Evolutionary conservation across 2,329 filamentous ascomycete genomes (phyloP).

Genomic region (Helminthosporium solani): DNA sequence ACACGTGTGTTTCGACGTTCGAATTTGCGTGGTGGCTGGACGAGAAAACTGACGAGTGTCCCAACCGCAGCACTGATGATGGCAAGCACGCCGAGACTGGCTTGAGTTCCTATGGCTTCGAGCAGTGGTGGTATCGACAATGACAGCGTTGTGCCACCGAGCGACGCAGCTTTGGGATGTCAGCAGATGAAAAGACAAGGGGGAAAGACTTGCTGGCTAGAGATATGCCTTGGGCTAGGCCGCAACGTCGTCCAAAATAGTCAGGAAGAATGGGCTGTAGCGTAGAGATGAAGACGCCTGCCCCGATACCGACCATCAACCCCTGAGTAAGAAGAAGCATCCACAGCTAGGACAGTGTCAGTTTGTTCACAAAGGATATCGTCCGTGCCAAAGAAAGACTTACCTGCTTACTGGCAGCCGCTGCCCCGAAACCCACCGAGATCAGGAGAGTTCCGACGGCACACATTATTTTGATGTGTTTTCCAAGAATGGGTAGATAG

Average conservation of each 20-base stretch:
- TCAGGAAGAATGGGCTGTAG: slow-evolving; percentile 51
- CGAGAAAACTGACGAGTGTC: slow-evolving; percentile 38
- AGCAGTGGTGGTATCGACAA: slow-evolving; percentile 43
- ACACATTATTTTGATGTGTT: slow-evolving; percentile 17
- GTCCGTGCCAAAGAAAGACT: neutral
- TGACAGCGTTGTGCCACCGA: slow-evolving; percentile 17
- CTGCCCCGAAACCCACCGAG: slow-evolving; percentile 15
- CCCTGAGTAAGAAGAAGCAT: slow-evolving; percentile 50
- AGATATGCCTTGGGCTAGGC: slow-evolving; percentile 27
- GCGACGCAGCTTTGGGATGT: slow-evolving; percentile 9
- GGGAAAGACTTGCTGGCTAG: slow-evolving; percentile 10
- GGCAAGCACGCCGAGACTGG: slow-evolving; percentile 47
- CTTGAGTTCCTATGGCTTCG: slow-evolving; percentile 46
- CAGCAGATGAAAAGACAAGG: neutral
- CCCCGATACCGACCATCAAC: slow-evolving; percentile 47
- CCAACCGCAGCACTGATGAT: slow-evolving; percentile 27
- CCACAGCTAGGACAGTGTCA: slow-evolving; percentile 27
- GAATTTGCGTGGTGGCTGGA: slow-evolving; percentile 44
- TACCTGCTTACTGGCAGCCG: slow-evolving; percentile 18
- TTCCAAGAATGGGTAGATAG: slow-evolving; percentile 18
- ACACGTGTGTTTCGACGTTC: slow-evolving; percentile 40
- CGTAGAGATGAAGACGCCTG: slow-evolving; percentile 48
- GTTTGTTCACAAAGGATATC: neutral
- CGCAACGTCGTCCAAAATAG: slow-evolving; percentile 52
- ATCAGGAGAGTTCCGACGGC: slow-evolving; percentile 14